These are phyloP conservation scores for Lenwebbia sp. DNA, from an alignment of 345 rosid species.

Conservation along the genomic window DNA sequence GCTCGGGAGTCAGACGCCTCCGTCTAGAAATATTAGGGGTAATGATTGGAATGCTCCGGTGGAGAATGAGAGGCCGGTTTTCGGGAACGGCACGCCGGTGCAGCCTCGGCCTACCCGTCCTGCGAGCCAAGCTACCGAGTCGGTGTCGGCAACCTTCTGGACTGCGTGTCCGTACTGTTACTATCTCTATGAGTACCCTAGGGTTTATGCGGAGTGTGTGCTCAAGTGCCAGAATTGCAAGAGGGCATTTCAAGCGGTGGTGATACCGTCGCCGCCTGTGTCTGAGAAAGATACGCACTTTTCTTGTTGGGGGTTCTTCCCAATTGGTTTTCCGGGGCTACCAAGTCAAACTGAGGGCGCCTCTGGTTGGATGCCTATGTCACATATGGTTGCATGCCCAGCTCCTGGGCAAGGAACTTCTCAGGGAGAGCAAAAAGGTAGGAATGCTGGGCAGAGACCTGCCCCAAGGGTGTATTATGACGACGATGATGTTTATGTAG, in stretches of 20 bases:
- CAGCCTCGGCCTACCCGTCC: neutral
- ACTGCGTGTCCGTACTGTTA: constrained; percentile 91
- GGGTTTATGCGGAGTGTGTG: constrained; percentile 64
- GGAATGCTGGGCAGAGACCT: neutral
- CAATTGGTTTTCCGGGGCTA: constrained; percentile 48
- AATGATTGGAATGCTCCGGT: neutral
- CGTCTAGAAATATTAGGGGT: constrained; percentile 7
- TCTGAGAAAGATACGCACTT: constrained; percentile 49
- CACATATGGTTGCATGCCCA: constrained; percentile 46
- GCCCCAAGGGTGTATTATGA: constrained; percentile 30
- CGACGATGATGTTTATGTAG: constrained; percentile 45
- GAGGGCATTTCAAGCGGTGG: constrained; percentile 74
- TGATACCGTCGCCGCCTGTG: constrained; percentile 50
- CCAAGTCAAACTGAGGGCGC: constrained; percentile 7
- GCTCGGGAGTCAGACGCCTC: constrained; percentile 6
- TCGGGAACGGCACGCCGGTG: neutral
- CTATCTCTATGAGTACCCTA: constrained; percentile 66
- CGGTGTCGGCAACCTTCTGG: constrained; percentile 53
- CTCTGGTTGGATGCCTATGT: constrained; percentile 65
- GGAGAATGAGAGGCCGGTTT: neutral
- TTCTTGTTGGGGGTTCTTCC: constrained; percentile 69
- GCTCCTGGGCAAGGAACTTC: neutral
- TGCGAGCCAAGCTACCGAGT: neutral
- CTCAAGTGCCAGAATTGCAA: constrained; percentile 70
- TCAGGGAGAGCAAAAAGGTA: neutral